These are phyloP conservation scores for Auricularia auricula-judae DNA, from an alignment of 768 basidiomycete species.

Conservation along the genomic window DNA sequence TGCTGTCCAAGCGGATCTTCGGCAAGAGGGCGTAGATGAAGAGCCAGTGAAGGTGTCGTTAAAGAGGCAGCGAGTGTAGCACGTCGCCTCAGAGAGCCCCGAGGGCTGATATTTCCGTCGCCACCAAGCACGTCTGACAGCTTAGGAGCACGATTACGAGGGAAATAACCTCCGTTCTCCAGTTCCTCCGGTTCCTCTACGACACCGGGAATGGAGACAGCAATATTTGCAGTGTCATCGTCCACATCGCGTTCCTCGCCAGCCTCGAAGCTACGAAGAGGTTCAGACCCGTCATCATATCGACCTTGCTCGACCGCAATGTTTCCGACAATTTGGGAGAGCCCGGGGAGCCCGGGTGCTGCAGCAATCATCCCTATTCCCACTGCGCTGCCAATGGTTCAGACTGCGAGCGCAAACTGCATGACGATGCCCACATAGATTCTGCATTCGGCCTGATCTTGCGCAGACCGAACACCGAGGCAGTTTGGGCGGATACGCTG, in stretches of 20 bases:
- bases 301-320: constrained; percentile 88
- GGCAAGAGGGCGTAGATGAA: constrained; percentile 37
- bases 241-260: constrained; percentile 34
- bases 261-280: constrained; percentile 35
- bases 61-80: constrained; percentile 54
- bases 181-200: constrained; percentile 15
- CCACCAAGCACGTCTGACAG: background rate
- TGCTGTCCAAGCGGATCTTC: constrained; percentile 68
- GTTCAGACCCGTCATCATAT: constrained; percentile 38
- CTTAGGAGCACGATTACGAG: background rate
- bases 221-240: constrained; percentile 29
- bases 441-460: constrained; percentile 61
- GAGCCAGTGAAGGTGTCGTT: constrained; percentile 55
- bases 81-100: constrained; percentile 23
- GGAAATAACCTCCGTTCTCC: background rate
- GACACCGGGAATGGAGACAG: constrained; percentile 30
- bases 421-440: constrained; percentile 31
- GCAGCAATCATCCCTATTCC: constrained; percentile 82
- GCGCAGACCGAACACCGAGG: constrained; percentile 39
- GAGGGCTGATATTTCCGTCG: constrained; percentile 6
- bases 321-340: constrained; percentile 66
- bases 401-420: background rate
- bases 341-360: constrained; percentile 58
- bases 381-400: constrained; percentile 31
- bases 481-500: constrained; percentile 17